A percentile compares a stretch with the other conserved stretches of the same genome.
phyloP scores from a whole-genome alignment of 2,329 filamentous ascomycete species.

The Periconia sp. region DNA sequence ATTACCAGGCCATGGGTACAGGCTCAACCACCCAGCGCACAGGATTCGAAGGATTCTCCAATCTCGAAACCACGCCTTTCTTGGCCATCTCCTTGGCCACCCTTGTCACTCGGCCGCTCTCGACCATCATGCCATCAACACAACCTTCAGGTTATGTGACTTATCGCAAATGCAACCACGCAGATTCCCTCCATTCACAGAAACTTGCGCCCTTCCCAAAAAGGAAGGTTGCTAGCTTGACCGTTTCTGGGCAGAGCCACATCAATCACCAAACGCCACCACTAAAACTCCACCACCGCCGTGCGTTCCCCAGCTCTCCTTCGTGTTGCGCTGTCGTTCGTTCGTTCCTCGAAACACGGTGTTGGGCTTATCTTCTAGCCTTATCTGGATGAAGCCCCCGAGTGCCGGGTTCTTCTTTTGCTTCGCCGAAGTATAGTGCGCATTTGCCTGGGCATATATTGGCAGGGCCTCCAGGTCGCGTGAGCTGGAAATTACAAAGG shows the following conservation, averaged over 20 bases:
- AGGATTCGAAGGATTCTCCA: not conserved
- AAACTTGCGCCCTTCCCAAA: not conserved
- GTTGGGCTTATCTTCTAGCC: not conserved
- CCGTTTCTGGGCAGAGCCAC: not conserved
- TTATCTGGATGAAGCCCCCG: not conserved
- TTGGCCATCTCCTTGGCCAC: not conserved
- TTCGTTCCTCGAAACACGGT: not conserved
- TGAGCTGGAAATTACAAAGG: too few species aligned
- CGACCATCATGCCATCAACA: not conserved
- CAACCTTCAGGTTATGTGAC: not conserved
- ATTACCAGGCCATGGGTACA: not conserved
- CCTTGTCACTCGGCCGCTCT: not conserved
- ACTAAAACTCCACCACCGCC: too few species aligned
- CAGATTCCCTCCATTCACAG: not conserved
- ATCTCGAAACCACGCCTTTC: not conserved
- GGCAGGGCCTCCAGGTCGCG: not conserved
- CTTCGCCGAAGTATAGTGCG: not conserved
- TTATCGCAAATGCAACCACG: not conserved
- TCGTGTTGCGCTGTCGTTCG: not conserved
- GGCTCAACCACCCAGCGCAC: not conserved
- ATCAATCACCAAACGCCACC: not conserved
- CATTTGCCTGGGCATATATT: not conserved
- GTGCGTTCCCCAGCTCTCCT: not conserved
- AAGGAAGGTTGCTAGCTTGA: not conserved
- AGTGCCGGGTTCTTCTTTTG: not conserved